Percentiles rank a stretch among this genome's conserved stretches.
phyloP scores from a whole-genome alignment of 2,329 filamentous ascomycete species.

The Gliomastix tumulicola region DNA sequence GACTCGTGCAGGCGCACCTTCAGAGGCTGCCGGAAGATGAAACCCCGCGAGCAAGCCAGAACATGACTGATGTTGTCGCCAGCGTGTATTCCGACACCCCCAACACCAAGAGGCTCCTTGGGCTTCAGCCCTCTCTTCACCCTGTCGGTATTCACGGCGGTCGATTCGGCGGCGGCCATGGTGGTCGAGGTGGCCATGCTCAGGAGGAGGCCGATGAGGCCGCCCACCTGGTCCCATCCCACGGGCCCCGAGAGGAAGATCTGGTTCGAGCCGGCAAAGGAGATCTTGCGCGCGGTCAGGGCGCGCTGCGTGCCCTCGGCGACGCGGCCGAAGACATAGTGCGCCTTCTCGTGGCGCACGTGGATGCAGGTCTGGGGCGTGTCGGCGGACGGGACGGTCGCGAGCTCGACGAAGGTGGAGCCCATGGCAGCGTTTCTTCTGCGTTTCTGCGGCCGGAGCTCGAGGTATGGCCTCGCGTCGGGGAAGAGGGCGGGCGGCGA shows the following conservation, averaged over 20 bases:
- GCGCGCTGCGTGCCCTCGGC: constrained; percentile 81
- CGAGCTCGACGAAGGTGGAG: constrained; percentile 67
- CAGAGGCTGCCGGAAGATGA: constrained; percentile 80
- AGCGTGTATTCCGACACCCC: constrained; percentile 63
- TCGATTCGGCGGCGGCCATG: constrained; percentile 46
- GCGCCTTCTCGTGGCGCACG: constrained; percentile 72
- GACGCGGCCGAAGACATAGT: constrained; percentile 80
- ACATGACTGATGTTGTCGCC: constrained; percentile 73
- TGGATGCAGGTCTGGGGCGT: constrained; percentile 73
- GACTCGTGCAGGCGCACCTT: constrained; percentile 64
- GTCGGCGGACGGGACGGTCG: constrained; percentile 80
- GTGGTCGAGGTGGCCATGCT: constrained; percentile 53
- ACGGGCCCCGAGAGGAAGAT: constrained; percentile 77
- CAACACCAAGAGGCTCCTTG: constrained; percentile 15
- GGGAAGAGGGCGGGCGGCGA: too few species aligned
- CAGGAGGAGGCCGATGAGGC: constrained; percentile 77
- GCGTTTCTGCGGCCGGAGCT: too few species aligned
- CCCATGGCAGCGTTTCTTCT: too few species aligned
- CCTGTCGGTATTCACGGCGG: constrained; percentile 32
- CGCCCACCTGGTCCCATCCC: constrained; percentile 71
- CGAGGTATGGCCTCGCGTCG: too few species aligned
- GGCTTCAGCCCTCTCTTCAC: constrained; percentile 27
- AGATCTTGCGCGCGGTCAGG: constrained; percentile 59
- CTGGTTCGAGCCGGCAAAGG: constrained; percentile 60
- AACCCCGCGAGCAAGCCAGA: constrained; percentile 74